Conservation (phyloP, 768 basidiomycete genomes). For the Leccinum obscurum region DNA sequence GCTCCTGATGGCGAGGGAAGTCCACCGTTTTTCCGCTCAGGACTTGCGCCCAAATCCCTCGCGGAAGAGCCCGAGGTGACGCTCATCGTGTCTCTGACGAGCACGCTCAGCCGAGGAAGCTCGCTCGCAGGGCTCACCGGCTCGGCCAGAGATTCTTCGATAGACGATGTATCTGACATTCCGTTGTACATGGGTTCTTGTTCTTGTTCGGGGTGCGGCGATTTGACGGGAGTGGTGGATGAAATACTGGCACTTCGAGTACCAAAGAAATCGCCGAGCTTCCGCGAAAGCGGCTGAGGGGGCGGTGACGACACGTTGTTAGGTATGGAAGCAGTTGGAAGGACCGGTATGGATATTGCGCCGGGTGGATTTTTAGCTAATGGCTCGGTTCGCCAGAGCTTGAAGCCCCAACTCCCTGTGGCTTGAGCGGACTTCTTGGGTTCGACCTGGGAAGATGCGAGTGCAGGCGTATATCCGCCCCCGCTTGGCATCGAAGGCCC, state of each 20-base stretch:
- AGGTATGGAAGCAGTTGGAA: slow-evolving; percentile 21
- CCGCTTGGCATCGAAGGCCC: slow-evolving; percentile 36
- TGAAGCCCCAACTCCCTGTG: slow-evolving; percentile 63
- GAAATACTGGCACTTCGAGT: slow-evolving; percentile 52
- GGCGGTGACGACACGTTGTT: slow-evolving; percentile 26
- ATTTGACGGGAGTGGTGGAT: slow-evolving; percentile 37
- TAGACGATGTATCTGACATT: slow-evolving; percentile 36
- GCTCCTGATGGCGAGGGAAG: slow-evolving; percentile 14
- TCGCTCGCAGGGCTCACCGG: slow-evolving; percentile 35
- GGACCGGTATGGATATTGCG: slow-evolving; percentile 31
- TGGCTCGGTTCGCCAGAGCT: slow-evolving; percentile 58
- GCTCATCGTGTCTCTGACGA: slow-evolving; percentile 33
- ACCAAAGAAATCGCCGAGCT: slow-evolving; percentile 71
- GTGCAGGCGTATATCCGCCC: slow-evolving; percentile 17
- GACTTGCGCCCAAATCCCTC: slow-evolving; percentile 29
- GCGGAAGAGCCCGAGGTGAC: slow-evolving; percentile 27
- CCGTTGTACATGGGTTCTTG: slow-evolving; percentile 27
- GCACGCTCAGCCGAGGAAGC: slow-evolving; percentile 24
- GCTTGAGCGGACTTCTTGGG: slow-evolving; percentile 33
- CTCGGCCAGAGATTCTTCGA: slow-evolving; percentile 38
- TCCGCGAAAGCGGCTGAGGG: slow-evolving; percentile 55
- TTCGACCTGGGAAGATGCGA: slow-evolving; percentile 29
- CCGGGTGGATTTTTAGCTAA: slow-evolving; percentile 29
- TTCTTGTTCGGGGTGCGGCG: slow-evolving; percentile 28
- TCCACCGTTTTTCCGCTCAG: slow-evolving; percentile 24